Conservation (phyloP, 2,329 filamentous ascomycete genomes). For the Paramyrothecium roridum region DNA sequence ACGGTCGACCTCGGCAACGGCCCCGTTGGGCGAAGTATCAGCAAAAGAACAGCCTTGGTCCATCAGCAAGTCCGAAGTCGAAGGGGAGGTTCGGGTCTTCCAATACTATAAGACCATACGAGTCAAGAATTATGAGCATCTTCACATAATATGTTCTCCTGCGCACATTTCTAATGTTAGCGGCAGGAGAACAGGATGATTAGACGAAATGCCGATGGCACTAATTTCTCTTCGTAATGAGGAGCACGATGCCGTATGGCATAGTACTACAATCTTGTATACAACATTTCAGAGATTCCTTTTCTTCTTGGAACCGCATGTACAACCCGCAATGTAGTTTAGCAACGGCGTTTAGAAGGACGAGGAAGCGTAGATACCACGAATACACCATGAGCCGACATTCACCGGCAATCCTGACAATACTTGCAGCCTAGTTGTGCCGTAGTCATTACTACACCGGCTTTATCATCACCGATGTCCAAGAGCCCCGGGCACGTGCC, state of each 20-base stretch:
- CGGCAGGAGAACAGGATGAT: background rate
- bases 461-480: too few species aligned
- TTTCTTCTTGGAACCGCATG: slow-evolving; percentile 17
- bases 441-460: too few species aligned
- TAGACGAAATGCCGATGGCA: background rate
- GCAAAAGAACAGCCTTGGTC: slow-evolving; percentile 11
- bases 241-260: slow-evolving; percentile 16
- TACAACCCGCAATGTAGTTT: slow-evolving; percentile 23
- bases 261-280: slow-evolving; percentile 14
- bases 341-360: slow-evolving; percentile 24
- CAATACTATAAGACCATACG: background rate
- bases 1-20: slow-evolving; percentile 34
- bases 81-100: background rate
- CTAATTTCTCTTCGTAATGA: background rate
- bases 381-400: background rate
- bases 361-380: slow-evolving; percentile 14
- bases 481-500: too few species aligned
- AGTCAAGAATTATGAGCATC: too few species aligned
- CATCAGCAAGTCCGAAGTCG: background rate
- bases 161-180: too few species aligned
- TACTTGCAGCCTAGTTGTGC: too few species aligned
- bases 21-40: slow-evolving; percentile 19
- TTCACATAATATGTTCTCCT: too few species aligned
- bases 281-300: slow-evolving; percentile 4
- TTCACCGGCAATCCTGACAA: too few species aligned